These are phyloP conservation scores for Pyrus bretschneideri DNA, from an alignment of 306 rosid genomes.

Conservation along the genomic window DNA sequence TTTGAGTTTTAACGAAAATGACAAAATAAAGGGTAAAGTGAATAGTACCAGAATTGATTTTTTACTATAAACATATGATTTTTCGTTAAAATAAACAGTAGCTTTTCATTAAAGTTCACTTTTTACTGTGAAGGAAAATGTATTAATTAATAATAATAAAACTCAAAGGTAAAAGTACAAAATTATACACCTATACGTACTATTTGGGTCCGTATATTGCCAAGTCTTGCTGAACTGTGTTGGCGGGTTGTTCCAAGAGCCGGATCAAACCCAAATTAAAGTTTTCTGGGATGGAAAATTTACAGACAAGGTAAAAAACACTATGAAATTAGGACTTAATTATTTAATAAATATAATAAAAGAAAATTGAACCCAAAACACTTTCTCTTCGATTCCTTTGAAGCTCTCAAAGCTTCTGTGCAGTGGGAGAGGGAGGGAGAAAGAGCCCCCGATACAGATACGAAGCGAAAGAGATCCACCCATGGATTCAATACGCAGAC, in stretches of 20 bases:
- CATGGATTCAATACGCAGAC: slow-evolving; percentile 20
- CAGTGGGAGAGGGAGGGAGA: slow-evolving; percentile 18
- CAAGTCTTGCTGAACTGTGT: not conserved
- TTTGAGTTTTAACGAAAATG: too few species aligned
- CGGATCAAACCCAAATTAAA: not conserved
- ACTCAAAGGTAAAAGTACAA: too few species aligned
- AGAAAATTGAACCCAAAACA: not conserved
- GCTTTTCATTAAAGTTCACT: too few species aligned
- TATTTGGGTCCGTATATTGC: not conserved
- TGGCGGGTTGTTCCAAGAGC: slow-evolving; percentile 1
- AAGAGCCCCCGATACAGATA: not conserved
- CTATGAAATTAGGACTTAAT: not conserved
- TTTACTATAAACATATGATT: fast-evolving
- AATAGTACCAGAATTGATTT: too few species aligned
- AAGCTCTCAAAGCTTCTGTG: slow-evolving; percentile 27
- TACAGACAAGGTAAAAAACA: not conserved
- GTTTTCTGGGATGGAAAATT: not conserved
- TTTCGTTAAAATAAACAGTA: too few species aligned
- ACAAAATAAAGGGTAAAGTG: too few species aligned
- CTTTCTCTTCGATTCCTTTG: slow-evolving; percentile 24
- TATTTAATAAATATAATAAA: not conserved
- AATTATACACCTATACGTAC: not conserved
- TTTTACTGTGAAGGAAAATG: too few species aligned
- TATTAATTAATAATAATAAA: too few species aligned
- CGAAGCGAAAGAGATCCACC: slow-evolving; percentile 42